Base-by-base conservation (phyloP, 2,329 filamentous ascomycete species). In the Xylariaceae sp. region DNA sequence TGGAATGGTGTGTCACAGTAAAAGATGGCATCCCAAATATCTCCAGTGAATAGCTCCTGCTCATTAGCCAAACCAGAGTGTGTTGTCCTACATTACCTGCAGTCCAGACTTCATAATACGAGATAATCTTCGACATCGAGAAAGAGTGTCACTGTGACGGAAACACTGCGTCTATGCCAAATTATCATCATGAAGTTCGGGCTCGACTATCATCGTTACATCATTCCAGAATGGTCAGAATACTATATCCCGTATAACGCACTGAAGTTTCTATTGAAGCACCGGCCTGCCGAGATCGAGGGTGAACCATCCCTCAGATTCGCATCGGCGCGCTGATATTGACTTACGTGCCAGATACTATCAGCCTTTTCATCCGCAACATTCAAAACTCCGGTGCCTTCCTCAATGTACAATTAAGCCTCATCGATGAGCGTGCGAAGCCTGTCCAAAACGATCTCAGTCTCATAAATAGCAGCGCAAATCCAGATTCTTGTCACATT, bases 211-310 rank as follows among this genome's bases (percentile, higher is more conserved):
- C 14, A 22, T 14, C 22, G 19, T 4, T 23, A 22, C 37, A 14
- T 21, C 14, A 17, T 39, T 17, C 37, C 37, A 7, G 37, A 39
- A n/a, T 39, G 37, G 37, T 22, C 17, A n/a, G 8, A 23, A 22
- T n/a, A 39, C 37, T 39, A 39, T n/a, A 39, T 41, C 11, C n/a
- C 12, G 23, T 33, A 41, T 16, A 32, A 41, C 17, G 11, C 14
- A 11, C 27, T 32, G 14, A 33, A 41, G 19, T 19, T 22, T 14
- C 20, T 16, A 14, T 19, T 16, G 3, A 35, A 25, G 21, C 14
- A 22, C 14, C 12, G 17, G 22, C 4, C 19, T 17, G 6, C 25
- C 7, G 29, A 17, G 4, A 32, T 14, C 16, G 27, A 32, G 16
- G 16, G 27, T 32, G 27, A 32, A 16, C 16, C 12, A 16, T 5